Conservation (phyloP, 1,139 yeast genomes). For the Yamadazyma sp. region DNA sequence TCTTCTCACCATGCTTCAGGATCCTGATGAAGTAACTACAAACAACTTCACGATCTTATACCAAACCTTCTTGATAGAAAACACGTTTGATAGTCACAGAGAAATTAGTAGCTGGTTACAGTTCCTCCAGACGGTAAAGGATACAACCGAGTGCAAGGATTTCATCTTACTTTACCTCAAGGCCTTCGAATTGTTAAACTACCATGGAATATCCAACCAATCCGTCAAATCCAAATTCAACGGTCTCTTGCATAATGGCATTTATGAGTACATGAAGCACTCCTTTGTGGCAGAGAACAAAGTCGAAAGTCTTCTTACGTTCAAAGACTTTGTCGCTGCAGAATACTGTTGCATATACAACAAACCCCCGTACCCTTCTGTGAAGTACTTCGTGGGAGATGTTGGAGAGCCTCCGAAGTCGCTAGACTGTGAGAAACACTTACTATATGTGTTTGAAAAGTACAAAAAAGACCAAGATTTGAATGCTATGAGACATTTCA, state of each 20-base stretch:
- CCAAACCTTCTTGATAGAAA: slow-evolving; percentile 31
- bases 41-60: slow-evolving; percentile 27
- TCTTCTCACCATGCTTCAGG: slow-evolving; percentile 15
- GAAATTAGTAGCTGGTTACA: slow-evolving; percentile 35
- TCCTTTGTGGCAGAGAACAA: slow-evolving; percentile 8
- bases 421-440: slow-evolving; percentile 9
- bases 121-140: slow-evolving; percentile 26
- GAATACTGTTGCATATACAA: slow-evolving; percentile 30
- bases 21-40: slow-evolving; percentile 18
- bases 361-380: slow-evolving; percentile 23
- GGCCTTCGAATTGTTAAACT: slow-evolving; percentile 29
- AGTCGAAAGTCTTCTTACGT: slow-evolving; percentile 8
- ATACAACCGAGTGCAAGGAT: slow-evolving; percentile 28
- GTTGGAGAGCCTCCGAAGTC: slow-evolving; percentile 7
- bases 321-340: slow-evolving; percentile 31
- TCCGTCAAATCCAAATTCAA: not conserved
- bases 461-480: slow-evolving; percentile 19
- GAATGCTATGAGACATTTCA: slow-evolving; percentile 30
- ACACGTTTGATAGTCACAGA: slow-evolving; percentile 23
- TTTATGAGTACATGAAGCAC: slow-evolving; percentile 10
- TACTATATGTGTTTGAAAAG: slow-evolving; percentile 18
- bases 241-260: slow-evolving; percentile 3
- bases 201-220: slow-evolving; percentile 1
- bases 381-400: slow-evolving; percentile 18
- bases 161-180: slow-evolving; percentile 33